Evolutionary conservation across 495 filamentous ascomycete species (phyloP), one percentile per base, ranked within the genome.

Genomic region (Xylaria curta): DNA sequence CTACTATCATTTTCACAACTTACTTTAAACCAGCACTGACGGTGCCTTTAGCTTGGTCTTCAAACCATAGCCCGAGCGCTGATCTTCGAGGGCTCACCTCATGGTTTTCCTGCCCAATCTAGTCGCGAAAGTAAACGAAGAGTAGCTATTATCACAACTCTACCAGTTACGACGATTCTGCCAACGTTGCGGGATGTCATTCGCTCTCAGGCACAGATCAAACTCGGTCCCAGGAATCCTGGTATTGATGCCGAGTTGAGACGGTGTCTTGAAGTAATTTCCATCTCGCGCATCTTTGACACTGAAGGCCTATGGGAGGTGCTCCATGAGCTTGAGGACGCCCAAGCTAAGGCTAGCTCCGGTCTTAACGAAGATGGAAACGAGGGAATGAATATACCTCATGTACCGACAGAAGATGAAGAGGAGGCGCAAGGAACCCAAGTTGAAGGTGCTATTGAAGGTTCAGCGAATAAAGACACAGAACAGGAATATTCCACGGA

Each of bases 251-350:
- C 17, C 10, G 69, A 67, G 13, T 71, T 81, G 9, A 74, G 75
- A 59, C 71, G 68, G 46, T 83, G 83, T 65, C 79, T 91, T 0
- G 85, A 88, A 49, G 78, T 80, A 31, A 81, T 89, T 10, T 81
- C 81, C 28, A 84, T 91, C 49, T 86, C 88, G 69, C 75, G 86
- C 4, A 85, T 91, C 7, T 90, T 91, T 75, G 89, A 91, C 72
- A 74, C 89, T 24, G 82, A 87, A 66, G 89, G 89, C 4, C 67
- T 91, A 33, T 83, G 77, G 80, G 89, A 91, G 75, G 86, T 87
- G 10, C 62, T 90, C 7, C 73, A 53, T 2, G 87, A 89, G 75
- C 44, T 89, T 4, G 79, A 78, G 51, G 66, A 64, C 8, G 59
- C 71, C 6, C 58, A 17, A 15, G 33, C 12, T n/a, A n/a, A 31